Evolutionary conservation across 2,329 filamentous ascomycete species (phyloP), one percentile per base, ranked within the genome.

Genomic region (Hymenoscyphus fraxineus): DNA sequence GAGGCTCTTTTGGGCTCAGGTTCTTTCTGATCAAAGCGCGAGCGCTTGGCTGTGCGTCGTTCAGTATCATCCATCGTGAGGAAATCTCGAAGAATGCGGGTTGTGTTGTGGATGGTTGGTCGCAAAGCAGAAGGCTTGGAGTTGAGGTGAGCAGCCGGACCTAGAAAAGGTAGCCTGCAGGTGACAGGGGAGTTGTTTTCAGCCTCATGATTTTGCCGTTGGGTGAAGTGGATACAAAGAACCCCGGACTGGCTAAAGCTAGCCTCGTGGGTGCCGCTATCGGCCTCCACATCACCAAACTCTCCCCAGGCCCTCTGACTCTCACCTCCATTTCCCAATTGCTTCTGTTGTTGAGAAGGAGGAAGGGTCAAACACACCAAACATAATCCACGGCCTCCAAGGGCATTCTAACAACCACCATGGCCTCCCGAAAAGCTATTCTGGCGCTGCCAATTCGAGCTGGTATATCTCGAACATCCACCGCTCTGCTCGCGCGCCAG

Each of bases 1-100:
- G 93, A 96, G 55, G 84, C 75, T 71, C 88, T 84, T 73, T 88
- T 89, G 64, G 90, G 87, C 74, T 95, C 92, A 6, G 91, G 88
- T 76, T 94, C 92, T 58, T 88, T 95, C 78, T 96, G 92, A 76
- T 98, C 94, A 78, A 98, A 97, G 77, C 94, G 92, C 74, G 93
- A 97, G 67, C 93, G 90, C 82, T 96, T 96, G 66, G 82, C 81
- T 66, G 81, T 82, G 67, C 87, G 86, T 75, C 88, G 85, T 71
- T 93, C 90, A 68, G 89, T 83, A 73, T 95, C 92, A 70, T 90
- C 87, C 92, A 96, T 93, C 58, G 65, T 73, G 55, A 44, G 39
- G n/a, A 4, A 2, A 39, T 35, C n/a, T 10, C 31, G 35, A 19
- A 44, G 51, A 22, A 10, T 31, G 1, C n/a, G 44, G 19, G 55